Evolutionary conservation across 2,329 filamentous ascomycete genomes (phyloP).

Genomic region (Sporothrix pallida): DNA sequence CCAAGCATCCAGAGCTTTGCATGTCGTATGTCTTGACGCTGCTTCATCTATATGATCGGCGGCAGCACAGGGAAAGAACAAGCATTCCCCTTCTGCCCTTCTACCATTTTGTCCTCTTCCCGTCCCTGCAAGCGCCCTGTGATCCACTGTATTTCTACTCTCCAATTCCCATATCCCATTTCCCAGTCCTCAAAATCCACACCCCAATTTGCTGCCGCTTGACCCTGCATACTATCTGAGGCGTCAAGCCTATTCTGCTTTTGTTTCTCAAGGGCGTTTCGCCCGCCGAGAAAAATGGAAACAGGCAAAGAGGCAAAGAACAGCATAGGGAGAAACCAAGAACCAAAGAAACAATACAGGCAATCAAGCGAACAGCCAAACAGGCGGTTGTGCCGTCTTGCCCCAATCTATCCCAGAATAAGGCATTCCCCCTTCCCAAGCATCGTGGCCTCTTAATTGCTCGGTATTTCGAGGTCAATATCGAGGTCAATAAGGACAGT

Average conservation of each 20-base stretch:
- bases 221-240: not conserved
- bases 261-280: slow-evolving; percentile 21
- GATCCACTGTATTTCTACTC: slow-evolving; percentile 14
- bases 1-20: not conserved
- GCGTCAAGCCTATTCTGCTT: not conserved
- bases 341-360: slow-evolving; percentile 4
- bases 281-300: not conserved
- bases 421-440: slow-evolving; percentile 10
- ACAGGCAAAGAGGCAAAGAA: not conserved
- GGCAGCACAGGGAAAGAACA: not conserved
- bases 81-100: not conserved
- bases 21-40: not conserved
- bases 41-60: slow-evolving; percentile 29
- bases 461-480: slow-evolving; percentile 1
- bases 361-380: slow-evolving; percentile 20
- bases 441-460: not conserved
- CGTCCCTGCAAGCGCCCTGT: slow-evolving; percentile 19
- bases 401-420: slow-evolving; percentile 19
- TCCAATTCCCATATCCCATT: not conserved
- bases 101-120: not conserved
- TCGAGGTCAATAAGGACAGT: not conserved
- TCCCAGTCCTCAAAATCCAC: not conserved
- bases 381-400: slow-evolving; percentile 26
- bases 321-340: not conserved
- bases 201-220: slow-evolving; percentile 29